Conservation (phyloP, 306 rosid genomes). For the Sesbania bispinosa region DNA sequence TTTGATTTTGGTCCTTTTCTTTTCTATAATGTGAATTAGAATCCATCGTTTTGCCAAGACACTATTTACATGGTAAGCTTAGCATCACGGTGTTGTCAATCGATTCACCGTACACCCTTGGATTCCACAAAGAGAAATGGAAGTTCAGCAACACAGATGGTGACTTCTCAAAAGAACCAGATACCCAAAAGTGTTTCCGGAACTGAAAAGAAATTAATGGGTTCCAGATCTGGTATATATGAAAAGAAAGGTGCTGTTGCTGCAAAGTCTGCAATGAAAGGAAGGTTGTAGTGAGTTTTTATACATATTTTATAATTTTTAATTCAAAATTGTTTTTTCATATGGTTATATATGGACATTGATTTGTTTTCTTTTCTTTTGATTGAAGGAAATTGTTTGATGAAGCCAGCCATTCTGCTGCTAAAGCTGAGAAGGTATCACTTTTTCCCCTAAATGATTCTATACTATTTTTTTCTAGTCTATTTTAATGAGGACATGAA, state of each 20-base stretch:
- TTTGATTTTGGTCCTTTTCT: background rate
- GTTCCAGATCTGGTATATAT: slow-evolving; percentile 30
- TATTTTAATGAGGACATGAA: background rate
- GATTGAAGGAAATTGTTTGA: slow-evolving; percentile 71
- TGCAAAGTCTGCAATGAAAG: slow-evolving; percentile 62
- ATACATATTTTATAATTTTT: slow-evolving; percentile 4
- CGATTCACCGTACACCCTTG: slow-evolving; percentile 4
- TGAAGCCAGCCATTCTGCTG: slow-evolving; percentile 35
- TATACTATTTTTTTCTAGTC: background rate
- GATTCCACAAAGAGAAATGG: slow-evolving; percentile 39
- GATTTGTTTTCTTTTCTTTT: background rate
- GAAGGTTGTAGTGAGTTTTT: too few species aligned
- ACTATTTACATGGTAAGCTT: slow-evolving; percentile 67
- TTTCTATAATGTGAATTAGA: slow-evolving; percentile 38
- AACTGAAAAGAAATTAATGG: slow-evolving; percentile 41
- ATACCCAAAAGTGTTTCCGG: slow-evolving; percentile 39
- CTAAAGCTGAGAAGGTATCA: slow-evolving; percentile 61
- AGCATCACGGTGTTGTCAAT: slow-evolving; percentile 68
- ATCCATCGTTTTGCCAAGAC: slow-evolving; percentile 75
- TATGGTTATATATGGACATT: background rate
- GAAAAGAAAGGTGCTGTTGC: slow-evolving; percentile 46
- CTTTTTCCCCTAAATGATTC: background rate
- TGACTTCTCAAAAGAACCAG: slow-evolving; percentile 36
- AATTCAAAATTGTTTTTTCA: background rate
- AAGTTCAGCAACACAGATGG: slow-evolving; percentile 25